These are phyloP conservation scores for Vitis labrusca DNA, from an alignment of 164 flowering plant species.

Conservation along the genomic window DNA sequence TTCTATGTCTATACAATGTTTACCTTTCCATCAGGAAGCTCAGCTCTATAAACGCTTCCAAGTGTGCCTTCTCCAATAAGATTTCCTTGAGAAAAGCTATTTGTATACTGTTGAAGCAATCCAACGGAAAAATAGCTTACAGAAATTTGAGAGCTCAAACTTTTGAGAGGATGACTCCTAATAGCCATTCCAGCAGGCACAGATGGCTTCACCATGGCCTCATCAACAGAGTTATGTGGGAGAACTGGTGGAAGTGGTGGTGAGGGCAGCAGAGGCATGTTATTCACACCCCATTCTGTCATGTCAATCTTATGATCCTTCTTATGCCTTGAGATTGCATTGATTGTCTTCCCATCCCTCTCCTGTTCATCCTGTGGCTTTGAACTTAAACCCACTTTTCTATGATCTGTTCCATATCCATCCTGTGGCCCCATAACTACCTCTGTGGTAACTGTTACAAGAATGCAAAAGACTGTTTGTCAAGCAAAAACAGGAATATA, in stretches of 20 bases:
- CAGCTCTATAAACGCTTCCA: slow-evolving; percentile 78
- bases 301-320: slow-evolving; percentile 30
- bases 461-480: neutral
- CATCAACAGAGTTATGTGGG: slow-evolving; percentile 22
- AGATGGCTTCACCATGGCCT: slow-evolving; percentile 36
- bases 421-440: slow-evolving; percentile 25
- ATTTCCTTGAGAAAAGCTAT: slow-evolving; percentile 78
- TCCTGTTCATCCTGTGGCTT: slow-evolving; percentile 17
- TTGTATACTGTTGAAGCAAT: slow-evolving; percentile 76
- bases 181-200: slow-evolving; percentile 19
- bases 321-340: slow-evolving; percentile 16
- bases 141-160: slow-evolving; percentile 29
- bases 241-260: slow-evolving; percentile 35
- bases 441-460: slow-evolving; percentile 31
- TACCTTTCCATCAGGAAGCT: slow-evolving; percentile 86
- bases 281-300: slow-evolving; percentile 18
- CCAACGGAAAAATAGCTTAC: slow-evolving; percentile 58
- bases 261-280: slow-evolving; percentile 19
- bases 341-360: slow-evolving; percentile 19
- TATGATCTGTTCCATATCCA: slow-evolving; percentile 18
- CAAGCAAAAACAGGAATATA: slow-evolving; percentile 2
- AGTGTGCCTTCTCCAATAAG: slow-evolving; percentile 70
- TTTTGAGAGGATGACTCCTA: slow-evolving; percentile 17
- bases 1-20: slow-evolving; percentile 3
- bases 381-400: slow-evolving; percentile 12